Evolutionary conservation across 1,284 basidiomycete species (phyloP).

Genomic region (Xerocomus nothofagi): DNA sequence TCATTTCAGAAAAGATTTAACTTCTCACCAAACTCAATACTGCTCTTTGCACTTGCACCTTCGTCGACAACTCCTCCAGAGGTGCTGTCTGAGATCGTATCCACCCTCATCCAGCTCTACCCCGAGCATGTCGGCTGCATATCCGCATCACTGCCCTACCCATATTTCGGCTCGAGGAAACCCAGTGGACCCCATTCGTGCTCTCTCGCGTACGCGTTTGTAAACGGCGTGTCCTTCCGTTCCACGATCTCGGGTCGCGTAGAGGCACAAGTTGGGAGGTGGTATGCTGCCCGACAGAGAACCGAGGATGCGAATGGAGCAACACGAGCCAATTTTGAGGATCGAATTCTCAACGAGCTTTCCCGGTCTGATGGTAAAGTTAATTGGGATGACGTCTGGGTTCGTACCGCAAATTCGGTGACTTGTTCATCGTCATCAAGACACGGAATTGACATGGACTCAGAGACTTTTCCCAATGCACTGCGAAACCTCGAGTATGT

Average conservation of each 20-base stretch:
- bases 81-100: constrained; percentile 46
- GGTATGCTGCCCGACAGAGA: constrained; percentile 51
- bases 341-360: constrained; percentile 11
- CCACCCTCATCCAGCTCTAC: constrained; percentile 43
- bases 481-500: constrained; percentile 25
- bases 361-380: constrained; percentile 26
- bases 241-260: constrained; percentile 59
- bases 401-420: constrained; percentile 24
- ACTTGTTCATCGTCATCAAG: constrained; percentile 1
- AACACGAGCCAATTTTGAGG: constrained; percentile 21
- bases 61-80: constrained; percentile 34
- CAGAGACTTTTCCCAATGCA: constrained; percentile 11
- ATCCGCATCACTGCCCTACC: constrained; percentile 44
- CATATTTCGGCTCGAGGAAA: constrained; percentile 4
- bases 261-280: constrained; percentile 64
- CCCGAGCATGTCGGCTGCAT: constrained; percentile 58
- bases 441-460: background rate
- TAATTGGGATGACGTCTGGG: constrained; percentile 58
- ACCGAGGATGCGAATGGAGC: constrained; percentile 18
- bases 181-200: constrained; percentile 40
- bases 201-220: constrained; percentile 49
- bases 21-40: constrained; percentile 13
- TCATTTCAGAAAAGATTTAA: constrained; percentile 5
- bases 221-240: constrained; percentile 49
- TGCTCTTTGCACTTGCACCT: constrained; percentile 54